Conservation (phyloP, 345 rosid species). For the Sisymbrium irio region DNA sequence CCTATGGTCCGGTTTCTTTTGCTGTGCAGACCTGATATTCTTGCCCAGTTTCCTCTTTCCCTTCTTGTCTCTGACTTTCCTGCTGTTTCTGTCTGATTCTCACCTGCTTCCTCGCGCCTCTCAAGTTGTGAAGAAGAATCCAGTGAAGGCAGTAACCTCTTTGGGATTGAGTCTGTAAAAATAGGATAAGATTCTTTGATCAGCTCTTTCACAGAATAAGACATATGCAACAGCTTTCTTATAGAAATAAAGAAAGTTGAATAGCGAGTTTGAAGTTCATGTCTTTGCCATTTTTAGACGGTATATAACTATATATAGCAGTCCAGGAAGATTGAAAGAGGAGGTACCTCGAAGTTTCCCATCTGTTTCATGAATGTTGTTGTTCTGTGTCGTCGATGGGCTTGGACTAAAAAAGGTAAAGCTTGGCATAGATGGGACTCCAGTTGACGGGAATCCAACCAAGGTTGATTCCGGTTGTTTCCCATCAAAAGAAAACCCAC, state of each 20-base stretch:
- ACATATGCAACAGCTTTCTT: not conserved
- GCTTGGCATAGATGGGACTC: conserved; percentile 66
- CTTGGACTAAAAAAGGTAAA: conserved; percentile 57
- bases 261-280: not conserved
- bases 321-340: not conserved
- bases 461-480: conserved; percentile 37
- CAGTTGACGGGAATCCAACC: conserved; percentile 33
- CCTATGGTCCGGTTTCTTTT: conserved; percentile 70
- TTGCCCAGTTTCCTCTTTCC: conserved; percentile 40
- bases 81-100: conserved; percentile 34
- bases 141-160: conserved; percentile 36
- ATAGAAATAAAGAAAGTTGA: not conserved
- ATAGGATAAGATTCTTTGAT: not conserved
- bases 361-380: conserved; percentile 23
- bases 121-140: conserved; percentile 37
- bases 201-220: not conserved
- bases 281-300: not conserved
- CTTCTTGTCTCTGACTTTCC: conserved; percentile 40
- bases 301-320: not conserved
- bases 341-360: conserved; percentile 43
- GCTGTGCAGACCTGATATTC: conserved; percentile 50
- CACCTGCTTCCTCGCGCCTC: conserved; percentile 31
- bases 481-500: conserved; percentile 57
- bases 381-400: conserved; percentile 30
- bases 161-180: conserved; percentile 39